A percentile compares a stretch with the other conserved stretches of the same genome.
Evolutionary conservation across 163 green algal genomes (phyloP).

Genomic region (Chloromonas sp.): DNA sequence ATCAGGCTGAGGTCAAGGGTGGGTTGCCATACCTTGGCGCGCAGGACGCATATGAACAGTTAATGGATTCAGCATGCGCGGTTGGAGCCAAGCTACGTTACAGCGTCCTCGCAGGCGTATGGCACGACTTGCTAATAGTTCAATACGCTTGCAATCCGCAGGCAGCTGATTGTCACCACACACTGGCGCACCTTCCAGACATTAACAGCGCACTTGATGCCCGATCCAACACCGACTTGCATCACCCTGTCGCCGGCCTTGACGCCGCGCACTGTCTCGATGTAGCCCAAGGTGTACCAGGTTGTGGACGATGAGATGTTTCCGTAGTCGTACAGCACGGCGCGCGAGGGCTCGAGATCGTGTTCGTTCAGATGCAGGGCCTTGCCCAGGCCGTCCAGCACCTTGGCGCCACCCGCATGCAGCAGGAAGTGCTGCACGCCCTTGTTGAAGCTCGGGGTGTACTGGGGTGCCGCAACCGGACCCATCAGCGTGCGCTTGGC

Average conservation of each 20-base stretch:
- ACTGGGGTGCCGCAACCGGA: background rate
- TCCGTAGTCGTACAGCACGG: constrained; percentile 44
- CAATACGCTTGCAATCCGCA: no score
- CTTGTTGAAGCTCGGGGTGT: constrained; percentile 25
- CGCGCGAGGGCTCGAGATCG: constrained; percentile 1
- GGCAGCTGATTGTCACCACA: no score
- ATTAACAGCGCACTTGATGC: constrained; percentile 46
- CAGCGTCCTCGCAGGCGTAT: no score
- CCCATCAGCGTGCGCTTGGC: constrained; percentile 15
- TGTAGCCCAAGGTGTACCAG: constrained; percentile 52
- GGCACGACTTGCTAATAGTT: no score
- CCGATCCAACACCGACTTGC: constrained; percentile 46
- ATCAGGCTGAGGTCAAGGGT: no score
- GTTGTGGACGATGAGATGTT: background rate
- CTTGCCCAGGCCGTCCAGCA: background rate
- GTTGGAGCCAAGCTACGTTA: no score
- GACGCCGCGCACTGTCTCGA: constrained; percentile 48
- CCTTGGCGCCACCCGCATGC: constrained; percentile 9
- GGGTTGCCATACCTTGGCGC: no score
- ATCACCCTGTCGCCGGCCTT: constrained; percentile 40
- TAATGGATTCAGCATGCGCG: no score
- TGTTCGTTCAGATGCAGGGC: background rate
- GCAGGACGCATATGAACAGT: no score
- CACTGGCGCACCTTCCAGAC: constrained; percentile 29
- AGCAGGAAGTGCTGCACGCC: constrained; percentile 39